These are phyloP conservation scores for Aegilops umbellulata DNA, from an alignment of 176 grass and related monocot species.

Conservation along the genomic window DNA sequence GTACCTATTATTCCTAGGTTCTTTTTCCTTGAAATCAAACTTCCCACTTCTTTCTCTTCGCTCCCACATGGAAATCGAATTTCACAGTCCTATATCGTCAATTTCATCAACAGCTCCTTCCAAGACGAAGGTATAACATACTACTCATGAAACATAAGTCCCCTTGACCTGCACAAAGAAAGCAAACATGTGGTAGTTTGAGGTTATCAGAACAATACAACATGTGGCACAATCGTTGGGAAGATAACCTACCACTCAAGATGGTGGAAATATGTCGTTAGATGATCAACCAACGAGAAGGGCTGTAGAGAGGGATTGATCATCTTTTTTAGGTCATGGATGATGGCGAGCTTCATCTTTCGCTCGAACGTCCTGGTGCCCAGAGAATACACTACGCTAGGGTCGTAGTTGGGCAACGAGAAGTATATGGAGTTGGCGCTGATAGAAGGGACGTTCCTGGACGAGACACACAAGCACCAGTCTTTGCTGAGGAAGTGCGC, in stretches of 20 bases:
- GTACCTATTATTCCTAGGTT: background rate
- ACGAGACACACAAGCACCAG: background rate
- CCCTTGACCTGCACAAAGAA: background rate
- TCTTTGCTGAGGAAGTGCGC: constrained; percentile 20
- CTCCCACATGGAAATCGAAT: background rate
- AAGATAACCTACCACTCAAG: background rate
- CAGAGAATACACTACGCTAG: background rate
- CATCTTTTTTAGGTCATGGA: constrained; percentile 1
- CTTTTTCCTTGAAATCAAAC: background rate
- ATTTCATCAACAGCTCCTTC: background rate
- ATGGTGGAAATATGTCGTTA: background rate
- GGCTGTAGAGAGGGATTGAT: background rate
- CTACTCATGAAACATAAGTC: background rate
- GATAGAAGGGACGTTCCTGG: background rate
- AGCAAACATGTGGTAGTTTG: background rate
- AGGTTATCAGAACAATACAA: background rate
- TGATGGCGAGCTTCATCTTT: background rate
- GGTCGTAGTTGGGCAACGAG: background rate
- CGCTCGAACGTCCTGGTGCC: background rate
- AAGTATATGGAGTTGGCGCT: background rate
- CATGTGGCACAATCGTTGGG: background rate
- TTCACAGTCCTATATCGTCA: background rate
- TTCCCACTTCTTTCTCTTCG: background rate
- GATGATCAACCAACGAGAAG: constrained; percentile 19
- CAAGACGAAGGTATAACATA: background rate